Conservation (phyloP, 148 eudicot species). For the Spergularia marina region DNA sequence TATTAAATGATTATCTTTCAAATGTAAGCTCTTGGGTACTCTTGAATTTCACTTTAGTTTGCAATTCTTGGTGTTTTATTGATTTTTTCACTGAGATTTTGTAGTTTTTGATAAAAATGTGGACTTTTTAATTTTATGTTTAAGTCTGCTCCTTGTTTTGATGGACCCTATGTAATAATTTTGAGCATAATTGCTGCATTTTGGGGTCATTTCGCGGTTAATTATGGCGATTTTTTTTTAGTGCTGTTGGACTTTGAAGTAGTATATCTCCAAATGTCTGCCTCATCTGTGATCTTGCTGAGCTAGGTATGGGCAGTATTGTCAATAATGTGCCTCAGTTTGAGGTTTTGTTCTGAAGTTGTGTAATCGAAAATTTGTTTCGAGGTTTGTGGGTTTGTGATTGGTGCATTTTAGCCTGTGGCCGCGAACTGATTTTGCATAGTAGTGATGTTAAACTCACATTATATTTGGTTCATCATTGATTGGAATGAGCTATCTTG, state of each 20-base stretch:
- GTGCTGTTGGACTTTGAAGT: background rate
- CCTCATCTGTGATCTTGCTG: background rate
- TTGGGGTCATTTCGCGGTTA: background rate
- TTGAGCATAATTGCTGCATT: background rate
- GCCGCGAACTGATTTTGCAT: background rate
- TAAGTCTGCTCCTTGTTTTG: background rate
- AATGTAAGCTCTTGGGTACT: constrained; percentile 39
- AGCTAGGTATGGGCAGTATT: background rate
- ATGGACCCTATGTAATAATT: too few species aligned
- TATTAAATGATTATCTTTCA: constrained; percentile 46
- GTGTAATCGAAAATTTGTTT: background rate
- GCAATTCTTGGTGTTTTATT: background rate
- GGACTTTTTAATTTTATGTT: constrained; percentile 2
- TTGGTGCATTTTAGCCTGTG: background rate
- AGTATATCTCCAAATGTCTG: background rate
- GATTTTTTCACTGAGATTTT: constrained; percentile 1
- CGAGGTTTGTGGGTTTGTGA: background rate
- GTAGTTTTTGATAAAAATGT: background rate
- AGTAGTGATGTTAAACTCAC: background rate
- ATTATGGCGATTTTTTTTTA: background rate
- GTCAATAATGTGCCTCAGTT: background rate
- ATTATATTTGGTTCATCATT: background rate
- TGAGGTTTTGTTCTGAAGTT: background rate
- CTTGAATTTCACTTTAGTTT: background rate
- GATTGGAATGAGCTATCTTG: background rate